Evolutionary conservation across 345 rosid genomes (phyloP), one percentile per base, ranked within the genome.

Genomic region (Acer negundo): DNA sequence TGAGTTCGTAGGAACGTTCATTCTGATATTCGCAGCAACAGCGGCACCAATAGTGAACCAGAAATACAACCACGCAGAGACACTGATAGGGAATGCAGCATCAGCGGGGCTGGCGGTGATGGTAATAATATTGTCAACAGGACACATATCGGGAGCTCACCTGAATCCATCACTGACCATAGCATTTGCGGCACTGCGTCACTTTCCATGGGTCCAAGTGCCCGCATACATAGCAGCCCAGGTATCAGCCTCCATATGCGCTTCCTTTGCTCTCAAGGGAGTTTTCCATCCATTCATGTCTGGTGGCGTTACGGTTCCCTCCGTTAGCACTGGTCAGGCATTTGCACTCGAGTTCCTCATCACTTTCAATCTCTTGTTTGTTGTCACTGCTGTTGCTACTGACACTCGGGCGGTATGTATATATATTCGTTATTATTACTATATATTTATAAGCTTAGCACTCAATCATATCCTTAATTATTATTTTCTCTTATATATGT

Each of bases 101-200:
- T 94, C 93, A 7, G 89, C 99, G 0, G 99, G 99, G 7, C 85
- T 96, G 13, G 99, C 99, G 0, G 99, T 90, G 69, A 96, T 96
- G 99, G 90, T 96, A 81, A 84, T 96, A 28, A 96, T 96, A 28
- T 82, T 96, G 2, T 90, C 99, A 10, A 94, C 97, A 0, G 99
- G 99, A 13, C 99, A 96, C 84, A 96, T 96, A 77, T 94, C 98
- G 1, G 99, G 98, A 22, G 99, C 99, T 73, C 99, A 96, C 75
- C 77, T 96, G 64, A 96, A 96, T 85, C 99, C 99, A 10, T 86
- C 99, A 24, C 84, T 96, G 61, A 96, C 99, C 77, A 83, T 96
- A 51, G 97, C 97, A 46, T 96, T 96, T 23, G 99, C 99, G 7
- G 84, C 93, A 0, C 83, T 92, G 47, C 93, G 94, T 55, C 99